phyloP scores from a whole-genome alignment of 306 rosid genomes.

The Cercis canadensis region DNA sequence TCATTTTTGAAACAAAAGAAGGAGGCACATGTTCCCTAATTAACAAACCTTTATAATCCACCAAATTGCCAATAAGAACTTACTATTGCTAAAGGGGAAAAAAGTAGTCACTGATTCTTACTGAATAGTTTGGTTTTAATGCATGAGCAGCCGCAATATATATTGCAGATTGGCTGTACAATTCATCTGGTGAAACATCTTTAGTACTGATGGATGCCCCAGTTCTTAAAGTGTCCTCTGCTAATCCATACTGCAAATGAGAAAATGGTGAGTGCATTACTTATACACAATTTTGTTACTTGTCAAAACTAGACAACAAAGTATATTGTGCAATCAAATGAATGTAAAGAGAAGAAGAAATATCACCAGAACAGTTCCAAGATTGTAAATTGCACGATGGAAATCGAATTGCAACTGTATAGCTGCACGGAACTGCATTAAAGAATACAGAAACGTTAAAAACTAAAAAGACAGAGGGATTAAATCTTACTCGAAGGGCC shows the following conservation, averaged over 20 bases:
- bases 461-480: conserved; percentile 14
- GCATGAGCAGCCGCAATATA: conserved; percentile 99
- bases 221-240: conserved; percentile 96
- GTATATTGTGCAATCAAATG: conserved; percentile 27
- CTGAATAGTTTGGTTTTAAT: conserved; percentile 90
- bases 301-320: conserved; percentile 35
- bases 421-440: conserved; percentile 94
- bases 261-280: conserved; percentile 27
- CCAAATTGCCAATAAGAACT: conserved; percentile 10
- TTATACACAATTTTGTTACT: conserved; percentile 24
- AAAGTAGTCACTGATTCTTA: conserved; percentile 44
- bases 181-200: conserved; percentile 88
- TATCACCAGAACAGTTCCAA: conserved; percentile 98
- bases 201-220: conserved; percentile 71
- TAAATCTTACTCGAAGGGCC: conserved; percentile 12
- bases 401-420: conserved; percentile 98
- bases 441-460: conserved; percentile 42
- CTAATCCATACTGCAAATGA: conserved; percentile 86
- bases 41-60: conserved; percentile 28
- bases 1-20: background rate
- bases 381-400: conserved; percentile 99
- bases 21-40: conserved; percentile 31
- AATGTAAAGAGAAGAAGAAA: conserved; percentile 40
- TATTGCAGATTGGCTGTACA: conserved; percentile 99
- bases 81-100: conserved; percentile 28